Evolutionary conservation across 1,284 basidiomycete genomes (phyloP).

Genomic region (Ganoderma sp.): DNA sequence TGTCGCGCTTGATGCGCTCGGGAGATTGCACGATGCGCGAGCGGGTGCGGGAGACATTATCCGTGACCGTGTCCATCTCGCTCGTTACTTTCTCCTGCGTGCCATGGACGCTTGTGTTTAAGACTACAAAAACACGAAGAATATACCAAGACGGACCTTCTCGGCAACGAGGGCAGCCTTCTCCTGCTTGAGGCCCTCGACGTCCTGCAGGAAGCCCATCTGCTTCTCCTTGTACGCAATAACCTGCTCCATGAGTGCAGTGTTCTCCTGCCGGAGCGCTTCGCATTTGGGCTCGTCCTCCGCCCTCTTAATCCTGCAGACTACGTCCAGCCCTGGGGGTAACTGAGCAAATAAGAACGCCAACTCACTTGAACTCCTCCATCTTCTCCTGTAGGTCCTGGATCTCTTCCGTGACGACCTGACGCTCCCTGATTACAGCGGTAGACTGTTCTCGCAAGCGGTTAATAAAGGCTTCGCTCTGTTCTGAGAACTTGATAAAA

Average conservation of each 20-base stretch:
- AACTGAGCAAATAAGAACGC: background rate
- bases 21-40: constrained; percentile 86
- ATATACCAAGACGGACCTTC: constrained; percentile 42
- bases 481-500: constrained; percentile 87
- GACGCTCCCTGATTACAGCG: constrained; percentile 61
- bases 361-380: constrained; percentile 64
- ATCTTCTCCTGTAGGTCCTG: constrained; percentile 60
- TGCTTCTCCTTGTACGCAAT: constrained; percentile 73
- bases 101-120: background rate
- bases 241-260: constrained; percentile 64
- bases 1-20: constrained; percentile 82
- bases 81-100: constrained; percentile 61
- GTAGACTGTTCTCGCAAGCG: constrained; percentile 65
- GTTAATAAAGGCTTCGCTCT: constrained; percentile 65
- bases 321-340: background rate
- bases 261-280: constrained; percentile 65
- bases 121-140: background rate
- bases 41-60: constrained; percentile 64
- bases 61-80: constrained; percentile 61
- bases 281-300: constrained; percentile 76
- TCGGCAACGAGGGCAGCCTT: constrained; percentile 61
- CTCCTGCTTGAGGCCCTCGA: constrained; percentile 73
- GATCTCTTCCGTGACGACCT: constrained; percentile 57
- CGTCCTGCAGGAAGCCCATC: constrained; percentile 57
- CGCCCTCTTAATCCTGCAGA: constrained; percentile 63